Conservation (phyloP, 1,139 yeast genomes). For the Zygoascus sp. region DNA sequence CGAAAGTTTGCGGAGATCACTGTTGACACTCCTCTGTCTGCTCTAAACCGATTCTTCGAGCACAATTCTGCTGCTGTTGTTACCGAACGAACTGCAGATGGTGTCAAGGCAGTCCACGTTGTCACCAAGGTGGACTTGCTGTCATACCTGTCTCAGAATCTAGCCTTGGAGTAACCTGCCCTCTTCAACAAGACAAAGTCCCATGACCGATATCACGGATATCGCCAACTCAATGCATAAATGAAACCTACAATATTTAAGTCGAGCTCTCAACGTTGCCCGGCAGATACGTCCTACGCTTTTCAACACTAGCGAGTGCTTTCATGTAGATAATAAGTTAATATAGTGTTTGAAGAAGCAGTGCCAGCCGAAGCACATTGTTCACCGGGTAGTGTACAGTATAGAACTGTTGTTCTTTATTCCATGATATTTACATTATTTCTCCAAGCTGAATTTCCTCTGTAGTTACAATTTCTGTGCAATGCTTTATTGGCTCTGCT, state of each 20-base stretch:
- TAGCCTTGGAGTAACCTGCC: background rate
- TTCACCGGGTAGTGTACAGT: too few relatives aligned
- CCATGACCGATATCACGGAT: too few relatives aligned
- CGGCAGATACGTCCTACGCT: background rate
- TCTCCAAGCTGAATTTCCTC: background rate
- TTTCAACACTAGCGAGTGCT: conserved; percentile 8
- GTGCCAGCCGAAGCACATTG: background rate
- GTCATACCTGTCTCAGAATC: conserved; percentile 50
- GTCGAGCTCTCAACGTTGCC: conserved; percentile 7
- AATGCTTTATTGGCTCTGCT: background rate
- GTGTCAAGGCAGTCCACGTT: conserved; percentile 69
- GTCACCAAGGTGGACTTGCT: conserved; percentile 85
- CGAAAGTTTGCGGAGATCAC: conserved; percentile 70
- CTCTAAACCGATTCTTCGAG: conserved; percentile 77
- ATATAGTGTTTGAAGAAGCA: background rate
- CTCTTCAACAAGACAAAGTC: too few relatives aligned
- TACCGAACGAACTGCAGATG: conserved; percentile 47
- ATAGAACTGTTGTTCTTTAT: too few relatives aligned
- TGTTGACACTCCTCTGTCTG: conserved; percentile 60
- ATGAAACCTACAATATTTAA: conserved; percentile 1
- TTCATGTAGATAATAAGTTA: conserved; percentile 4
- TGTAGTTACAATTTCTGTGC: background rate
- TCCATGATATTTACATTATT: background rate
- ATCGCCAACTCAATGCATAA: background rate
- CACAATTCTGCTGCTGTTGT: conserved; percentile 83